Percentiles rank a stretch among this genome's conserved stretches.
Conservation (phyloP, 1,284 basidiomycete species). For the Heliocybe sulcata region DNA sequence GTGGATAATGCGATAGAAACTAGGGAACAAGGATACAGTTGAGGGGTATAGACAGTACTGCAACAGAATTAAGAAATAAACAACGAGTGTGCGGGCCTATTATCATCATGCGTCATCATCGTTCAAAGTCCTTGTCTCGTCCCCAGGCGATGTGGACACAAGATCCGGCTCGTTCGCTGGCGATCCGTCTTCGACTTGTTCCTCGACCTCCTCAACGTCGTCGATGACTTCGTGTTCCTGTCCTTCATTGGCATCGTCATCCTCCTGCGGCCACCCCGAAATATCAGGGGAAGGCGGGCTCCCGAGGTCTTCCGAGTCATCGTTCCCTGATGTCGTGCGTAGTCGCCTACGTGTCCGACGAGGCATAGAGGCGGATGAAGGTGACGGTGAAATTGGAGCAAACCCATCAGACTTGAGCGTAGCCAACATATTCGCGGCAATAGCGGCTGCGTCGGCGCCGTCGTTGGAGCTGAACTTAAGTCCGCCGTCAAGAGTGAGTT, state of each 20-base stretch:
- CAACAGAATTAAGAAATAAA: background rate
- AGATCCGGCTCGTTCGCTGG: background rate
- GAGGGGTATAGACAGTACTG: background rate
- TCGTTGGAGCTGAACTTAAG: conserved; percentile 15
- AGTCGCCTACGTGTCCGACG: conserved; percentile 18
- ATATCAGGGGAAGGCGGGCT: background rate
- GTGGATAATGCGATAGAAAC: background rate
- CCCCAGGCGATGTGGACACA: background rate
- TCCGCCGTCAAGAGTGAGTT: conserved; percentile 29
- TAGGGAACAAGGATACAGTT: background rate
- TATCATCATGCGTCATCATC: background rate
- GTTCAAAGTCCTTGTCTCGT: background rate
- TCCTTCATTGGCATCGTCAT: background rate
- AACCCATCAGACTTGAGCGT: conserved; percentile 60
- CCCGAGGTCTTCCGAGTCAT: background rate
- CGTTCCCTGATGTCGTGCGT: conserved; percentile 1
- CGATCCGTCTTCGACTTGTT: background rate
- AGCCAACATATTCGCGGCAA: conserved; percentile 70
- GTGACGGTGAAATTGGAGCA: conserved; percentile 21
- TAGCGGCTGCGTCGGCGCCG: conserved; percentile 44
- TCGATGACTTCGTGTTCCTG: background rate
- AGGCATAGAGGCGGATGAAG: conserved; percentile 19
- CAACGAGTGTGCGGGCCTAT: background rate
- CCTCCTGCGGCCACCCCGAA: background rate
- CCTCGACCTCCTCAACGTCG: background rate